These are phyloP conservation scores for Verticillium isaacii DNA, from an alignment of 2,329 filamentous ascomycete genomes.

Conservation along the genomic window DNA sequence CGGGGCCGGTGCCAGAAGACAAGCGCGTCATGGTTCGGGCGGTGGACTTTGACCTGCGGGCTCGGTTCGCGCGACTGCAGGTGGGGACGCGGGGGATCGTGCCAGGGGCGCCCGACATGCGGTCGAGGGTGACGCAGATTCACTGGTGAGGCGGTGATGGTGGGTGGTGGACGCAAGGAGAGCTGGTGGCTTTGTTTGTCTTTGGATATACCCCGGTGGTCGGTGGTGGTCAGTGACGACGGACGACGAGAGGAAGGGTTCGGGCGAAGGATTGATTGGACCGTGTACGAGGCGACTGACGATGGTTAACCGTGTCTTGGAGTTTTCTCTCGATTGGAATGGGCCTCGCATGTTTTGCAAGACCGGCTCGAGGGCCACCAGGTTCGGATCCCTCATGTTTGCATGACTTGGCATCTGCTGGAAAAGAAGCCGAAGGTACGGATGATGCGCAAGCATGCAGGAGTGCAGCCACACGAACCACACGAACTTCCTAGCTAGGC, in stretches of 20 bases:
- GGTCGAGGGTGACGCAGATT: conserved; percentile 40
- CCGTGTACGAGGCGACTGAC: background rate
- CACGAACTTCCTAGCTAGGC: too few relatives aligned
- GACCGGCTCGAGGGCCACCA: background rate
- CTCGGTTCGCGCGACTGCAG: conserved; percentile 42
- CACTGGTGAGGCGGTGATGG: conserved; percentile 32
- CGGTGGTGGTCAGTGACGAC: background rate
- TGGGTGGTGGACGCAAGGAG: background rate
- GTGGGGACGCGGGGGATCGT: conserved; percentile 51
- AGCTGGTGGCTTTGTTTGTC: background rate
- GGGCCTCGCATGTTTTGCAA: background rate
- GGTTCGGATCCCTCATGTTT: background rate
- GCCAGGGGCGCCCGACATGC: conserved; percentile 39
- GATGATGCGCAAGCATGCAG: background rate
- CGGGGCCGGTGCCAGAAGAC: conserved; percentile 40
- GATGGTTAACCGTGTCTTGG: background rate
- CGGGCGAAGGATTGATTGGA: background rate
- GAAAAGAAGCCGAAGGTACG: background rate
- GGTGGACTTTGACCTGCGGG: conserved; percentile 52
- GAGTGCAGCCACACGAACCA: background rate
- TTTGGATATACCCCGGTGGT: background rate
- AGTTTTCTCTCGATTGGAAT: background rate
- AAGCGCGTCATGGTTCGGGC: conserved; percentile 51
- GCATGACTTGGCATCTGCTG: background rate
- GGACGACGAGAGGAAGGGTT: background rate